Percentiles rank a stretch among this genome's conserved stretches.
These are phyloP conservation scores for Coniochaeta prunicola DNA, from an alignment of 2,329 filamentous ascomycete genomes.

Conservation along the genomic window DNA sequence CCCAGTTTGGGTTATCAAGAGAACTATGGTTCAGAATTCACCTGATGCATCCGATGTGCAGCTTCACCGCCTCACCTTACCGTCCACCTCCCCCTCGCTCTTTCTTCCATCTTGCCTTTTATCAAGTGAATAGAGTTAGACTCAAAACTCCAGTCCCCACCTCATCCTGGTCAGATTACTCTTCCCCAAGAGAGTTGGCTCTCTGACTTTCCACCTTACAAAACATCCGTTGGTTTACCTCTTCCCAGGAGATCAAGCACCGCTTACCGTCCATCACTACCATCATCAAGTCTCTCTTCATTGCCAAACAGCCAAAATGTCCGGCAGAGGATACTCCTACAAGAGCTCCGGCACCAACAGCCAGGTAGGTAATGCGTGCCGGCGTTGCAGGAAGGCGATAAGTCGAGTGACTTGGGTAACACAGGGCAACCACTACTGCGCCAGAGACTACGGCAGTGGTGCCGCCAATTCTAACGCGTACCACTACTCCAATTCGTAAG, in stretches of 20 bases:
- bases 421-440: slow-evolving; percentile 62
- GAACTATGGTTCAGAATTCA: background rate
- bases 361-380: slow-evolving; percentile 35
- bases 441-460: slow-evolving; percentile 51
- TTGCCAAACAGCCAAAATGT: background rate
- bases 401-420: background rate
- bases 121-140: background rate
- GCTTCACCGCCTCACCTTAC: no score
- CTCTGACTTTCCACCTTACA: background rate
- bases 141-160: background rate
- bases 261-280: background rate
- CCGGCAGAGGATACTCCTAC: slow-evolving; percentile 26
- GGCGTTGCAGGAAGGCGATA: background rate
- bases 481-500: slow-evolving; percentile 60
- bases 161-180: background rate
- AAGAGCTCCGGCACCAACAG: slow-evolving; percentile 54
- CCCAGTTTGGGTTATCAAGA: background rate
- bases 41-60: background rate
- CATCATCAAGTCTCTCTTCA: background rate
- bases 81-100: no score
- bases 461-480: slow-evolving; percentile 41
- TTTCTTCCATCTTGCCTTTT: background rate
- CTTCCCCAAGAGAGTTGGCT: background rate
- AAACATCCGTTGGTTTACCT: background rate
- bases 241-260: background rate